These are phyloP conservation scores for Ophiorrhiza pumila DNA, from an alignment of 257 asterid species.

Conservation along the genomic window DNA sequence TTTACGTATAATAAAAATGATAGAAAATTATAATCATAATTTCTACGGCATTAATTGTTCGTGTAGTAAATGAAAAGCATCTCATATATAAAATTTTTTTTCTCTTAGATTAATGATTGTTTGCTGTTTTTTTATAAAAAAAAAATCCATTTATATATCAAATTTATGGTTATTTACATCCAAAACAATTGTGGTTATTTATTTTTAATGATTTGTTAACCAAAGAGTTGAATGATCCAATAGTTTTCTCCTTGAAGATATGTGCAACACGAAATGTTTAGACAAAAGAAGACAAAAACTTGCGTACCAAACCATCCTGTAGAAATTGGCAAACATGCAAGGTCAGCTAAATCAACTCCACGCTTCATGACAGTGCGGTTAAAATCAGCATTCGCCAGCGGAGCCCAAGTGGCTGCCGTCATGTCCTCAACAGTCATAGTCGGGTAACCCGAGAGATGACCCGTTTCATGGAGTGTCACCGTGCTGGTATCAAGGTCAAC, in stretches of 20 bases:
- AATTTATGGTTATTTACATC: no score
- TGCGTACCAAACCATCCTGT: slow-evolving; percentile 85
- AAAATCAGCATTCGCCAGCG: slow-evolving; percentile 61
- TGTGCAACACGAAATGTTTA: background rate
- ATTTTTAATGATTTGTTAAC: no score
- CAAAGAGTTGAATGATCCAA: no score
- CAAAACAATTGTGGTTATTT: no score
- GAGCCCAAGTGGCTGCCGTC: slow-evolving; percentile 68
- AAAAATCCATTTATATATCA: no score
- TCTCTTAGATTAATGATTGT: no score
- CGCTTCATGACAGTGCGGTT: slow-evolving; percentile 78
- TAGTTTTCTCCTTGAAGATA: background rate
- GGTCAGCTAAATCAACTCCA: slow-evolving; percentile 75
- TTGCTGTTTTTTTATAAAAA: no score
- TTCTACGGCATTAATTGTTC: no score
- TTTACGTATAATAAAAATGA: no score
- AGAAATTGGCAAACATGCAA: slow-evolving; percentile 81
- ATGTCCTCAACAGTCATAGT: slow-evolving; percentile 86
- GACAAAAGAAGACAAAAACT: background rate
- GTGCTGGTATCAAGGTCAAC: slow-evolving; percentile 50
- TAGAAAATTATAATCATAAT: no score
- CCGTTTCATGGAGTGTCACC: slow-evolving; percentile 43
- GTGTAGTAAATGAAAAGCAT: no score
- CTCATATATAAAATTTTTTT: no score
- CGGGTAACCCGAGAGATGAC: slow-evolving; percentile 64